Base-by-base conservation (phyloP, 2,329 filamentous ascomycete species). In the Penicillium italicum region DNA sequence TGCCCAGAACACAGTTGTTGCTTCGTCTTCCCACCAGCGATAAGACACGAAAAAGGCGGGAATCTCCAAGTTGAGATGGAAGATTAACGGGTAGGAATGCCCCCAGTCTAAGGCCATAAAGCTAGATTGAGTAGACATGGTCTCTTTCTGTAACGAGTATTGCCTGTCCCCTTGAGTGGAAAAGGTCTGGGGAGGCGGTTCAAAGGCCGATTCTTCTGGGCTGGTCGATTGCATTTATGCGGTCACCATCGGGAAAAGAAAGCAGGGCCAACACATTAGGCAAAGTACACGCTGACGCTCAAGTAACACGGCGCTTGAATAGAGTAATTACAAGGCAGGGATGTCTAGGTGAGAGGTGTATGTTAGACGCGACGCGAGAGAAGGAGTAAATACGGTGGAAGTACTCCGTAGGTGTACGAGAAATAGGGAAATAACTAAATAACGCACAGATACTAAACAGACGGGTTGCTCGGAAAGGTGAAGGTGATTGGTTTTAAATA, bases 21-120 rank as follows among this genome's bases (percentile, higher is more conserved):
- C 71, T 50, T 75, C 73, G 43, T 74, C 73, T 50, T 76, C 74
- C 74, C 74, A 76, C 72, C 73, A 76, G 46, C 68, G 68, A 55
- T 72, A 75, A 2, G 64, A 41, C 4, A 68, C 55, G 31, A 62
- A 64, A 50, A 74, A 72, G 5, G 58, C 65, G n/a, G 73, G 72
- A 4, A 69, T 54, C 54, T 74, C 72, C 2, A 62, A 45, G 31
- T 57, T 53, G 12, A 65, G 40, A 36, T 62, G 66, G 61, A 74
- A 74, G 10, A 73, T 50, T 28, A 66, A 65, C 43, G 62, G 66
- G 53, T 71, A 71, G 4, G 64, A 62, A 37, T 62, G 61, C 10
- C 56, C 59, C 33, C 62, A 50, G n/a, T 58, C 58, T 5, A 57
- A 34, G 3, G 53, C 26, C 12, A 28, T 33, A 16, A 22, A 18